phyloP scores from a whole-genome alignment of 2,329 filamentous ascomycete genomes.

The Beauveria sp. region DNA sequence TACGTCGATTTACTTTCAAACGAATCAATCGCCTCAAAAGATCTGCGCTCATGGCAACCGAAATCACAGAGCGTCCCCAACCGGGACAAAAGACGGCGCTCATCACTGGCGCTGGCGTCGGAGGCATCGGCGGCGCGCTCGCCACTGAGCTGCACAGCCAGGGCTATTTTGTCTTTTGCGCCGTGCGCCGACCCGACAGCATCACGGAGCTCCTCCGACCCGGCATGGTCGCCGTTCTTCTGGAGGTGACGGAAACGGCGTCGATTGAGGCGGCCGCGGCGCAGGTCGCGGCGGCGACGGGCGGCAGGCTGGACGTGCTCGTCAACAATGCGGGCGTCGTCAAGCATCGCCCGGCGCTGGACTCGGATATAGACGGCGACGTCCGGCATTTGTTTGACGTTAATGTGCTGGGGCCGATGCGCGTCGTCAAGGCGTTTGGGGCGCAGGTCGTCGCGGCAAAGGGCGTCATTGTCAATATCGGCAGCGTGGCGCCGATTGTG shows the following conservation, averaged over 20 bases:
- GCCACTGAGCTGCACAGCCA: conserved; percentile 8
- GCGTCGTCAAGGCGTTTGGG: conserved; percentile 17
- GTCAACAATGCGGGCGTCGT: conserved; percentile 12
- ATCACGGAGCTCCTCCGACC: background rate
- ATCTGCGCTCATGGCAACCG: background rate
- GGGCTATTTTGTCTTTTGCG: conserved; percentile 12
- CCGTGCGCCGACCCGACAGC: conserved; percentile 6
- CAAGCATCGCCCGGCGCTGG: conserved; percentile 9
- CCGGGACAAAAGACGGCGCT: conserved; percentile 11
- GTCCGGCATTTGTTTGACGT: conserved; percentile 10
- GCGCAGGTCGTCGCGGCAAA: conserved; percentile 16
- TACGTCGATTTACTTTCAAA: too few species aligned
- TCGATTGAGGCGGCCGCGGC: conserved; percentile 4
- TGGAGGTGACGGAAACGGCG: conserved; percentile 8
- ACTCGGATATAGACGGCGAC: conserved; percentile 11
- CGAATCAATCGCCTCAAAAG: too few species aligned
- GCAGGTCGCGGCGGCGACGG: background rate
- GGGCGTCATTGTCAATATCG: conserved; percentile 20
- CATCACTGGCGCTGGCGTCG: conserved; percentile 11
- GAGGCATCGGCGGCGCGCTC: conserved; percentile 11
- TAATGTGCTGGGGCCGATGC: conserved; percentile 14
- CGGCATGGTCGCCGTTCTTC: conserved; percentile 1
- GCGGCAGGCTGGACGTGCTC: conserved; percentile 11
- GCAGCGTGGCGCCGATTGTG: conserved; percentile 17
- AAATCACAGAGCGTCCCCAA: conserved; percentile 1